These are phyloP conservation scores for Carex scoparia DNA, from an alignment of 176 grass and related monocot species.

Conservation along the genomic window DNA sequence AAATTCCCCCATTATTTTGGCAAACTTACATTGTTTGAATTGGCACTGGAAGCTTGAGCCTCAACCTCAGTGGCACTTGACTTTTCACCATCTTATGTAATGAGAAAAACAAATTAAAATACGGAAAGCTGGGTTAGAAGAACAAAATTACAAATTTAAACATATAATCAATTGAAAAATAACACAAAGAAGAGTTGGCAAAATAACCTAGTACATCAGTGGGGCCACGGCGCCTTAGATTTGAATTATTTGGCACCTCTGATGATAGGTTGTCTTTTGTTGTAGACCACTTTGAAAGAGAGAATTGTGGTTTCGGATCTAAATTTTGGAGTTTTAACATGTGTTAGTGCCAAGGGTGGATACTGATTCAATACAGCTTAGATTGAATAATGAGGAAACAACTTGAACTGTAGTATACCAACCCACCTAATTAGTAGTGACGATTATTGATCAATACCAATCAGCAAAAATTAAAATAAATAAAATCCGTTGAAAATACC, in stretches of 20 bases:
- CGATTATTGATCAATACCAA: background rate
- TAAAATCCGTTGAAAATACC: background rate
- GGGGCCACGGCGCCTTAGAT: constrained; percentile 57
- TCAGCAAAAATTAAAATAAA: background rate
- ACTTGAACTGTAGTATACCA: background rate
- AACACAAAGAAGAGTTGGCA: constrained; percentile 17
- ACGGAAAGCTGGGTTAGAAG: background rate
- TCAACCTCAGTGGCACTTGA: constrained; percentile 23
- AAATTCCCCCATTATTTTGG: background rate
- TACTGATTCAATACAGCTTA: background rate
- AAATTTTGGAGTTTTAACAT: constrained; percentile 24
- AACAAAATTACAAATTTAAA: constrained; percentile 12
- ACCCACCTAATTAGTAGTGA: background rate
- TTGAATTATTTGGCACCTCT: constrained; percentile 22
- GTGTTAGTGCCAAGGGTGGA: background rate
- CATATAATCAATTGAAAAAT: constrained; percentile 2
- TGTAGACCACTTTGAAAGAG: constrained; percentile 56
- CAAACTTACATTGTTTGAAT: constrained; percentile 50
- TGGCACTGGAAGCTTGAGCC: constrained; percentile 17
- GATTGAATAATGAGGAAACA: background rate
- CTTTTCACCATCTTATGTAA: constrained; percentile 32
- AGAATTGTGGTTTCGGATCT: constrained; percentile 49
- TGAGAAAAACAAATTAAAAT: background rate
- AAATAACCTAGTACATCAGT: constrained; percentile 33
- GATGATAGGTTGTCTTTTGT: constrained; percentile 33